Conservation (phyloP, 768 basidiomycete genomes). For the Lyophyllum decastes region DNA sequence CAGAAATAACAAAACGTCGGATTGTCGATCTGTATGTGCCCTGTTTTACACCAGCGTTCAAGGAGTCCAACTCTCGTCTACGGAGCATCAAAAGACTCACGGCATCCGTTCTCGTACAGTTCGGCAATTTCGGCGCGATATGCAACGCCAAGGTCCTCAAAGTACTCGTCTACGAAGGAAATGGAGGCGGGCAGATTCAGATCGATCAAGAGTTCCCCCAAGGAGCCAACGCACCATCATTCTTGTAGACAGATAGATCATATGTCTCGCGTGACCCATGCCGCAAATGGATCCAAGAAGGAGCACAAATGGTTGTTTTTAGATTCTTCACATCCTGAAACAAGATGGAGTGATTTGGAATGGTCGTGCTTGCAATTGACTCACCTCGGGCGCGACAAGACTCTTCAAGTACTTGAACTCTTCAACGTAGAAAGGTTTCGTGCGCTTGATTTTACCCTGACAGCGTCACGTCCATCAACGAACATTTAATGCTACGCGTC, state of each 20-base stretch:
- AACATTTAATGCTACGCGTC: not conserved
- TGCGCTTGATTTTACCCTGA: slow-evolving; percentile 60
- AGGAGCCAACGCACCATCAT: slow-evolving; percentile 42
- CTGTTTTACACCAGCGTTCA: slow-evolving; percentile 20
- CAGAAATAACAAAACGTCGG: slow-evolving; percentile 64
- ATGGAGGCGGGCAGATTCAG: not conserved
- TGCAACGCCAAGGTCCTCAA: slow-evolving; percentile 42
- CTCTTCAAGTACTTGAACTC: slow-evolving; percentile 61
- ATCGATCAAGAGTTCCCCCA: not conserved
- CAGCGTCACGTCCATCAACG: not conserved
- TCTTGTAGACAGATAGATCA: slow-evolving; percentile 54
- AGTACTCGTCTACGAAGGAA: slow-evolving; percentile 40
- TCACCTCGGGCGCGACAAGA: slow-evolving; percentile 53
- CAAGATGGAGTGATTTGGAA: not conserved
- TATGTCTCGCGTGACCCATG: slow-evolving; percentile 57
- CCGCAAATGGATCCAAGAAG: slow-evolving; percentile 67
- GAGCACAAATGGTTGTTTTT: slow-evolving; percentile 68
- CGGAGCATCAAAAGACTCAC: slow-evolving; percentile 27
- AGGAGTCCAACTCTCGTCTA: not conserved
- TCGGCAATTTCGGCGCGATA: slow-evolving; percentile 48
- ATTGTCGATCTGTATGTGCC: slow-evolving; percentile 50
- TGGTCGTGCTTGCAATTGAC: not conserved
- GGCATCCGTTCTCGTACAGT: slow-evolving; percentile 46
- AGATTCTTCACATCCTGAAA: slow-evolving; percentile 58
- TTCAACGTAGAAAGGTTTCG: slow-evolving; percentile 57